Evolutionary conservation across 2,329 filamentous ascomycete species (phyloP).

Genomic region (Trichoderma brevicompactum): DNA sequence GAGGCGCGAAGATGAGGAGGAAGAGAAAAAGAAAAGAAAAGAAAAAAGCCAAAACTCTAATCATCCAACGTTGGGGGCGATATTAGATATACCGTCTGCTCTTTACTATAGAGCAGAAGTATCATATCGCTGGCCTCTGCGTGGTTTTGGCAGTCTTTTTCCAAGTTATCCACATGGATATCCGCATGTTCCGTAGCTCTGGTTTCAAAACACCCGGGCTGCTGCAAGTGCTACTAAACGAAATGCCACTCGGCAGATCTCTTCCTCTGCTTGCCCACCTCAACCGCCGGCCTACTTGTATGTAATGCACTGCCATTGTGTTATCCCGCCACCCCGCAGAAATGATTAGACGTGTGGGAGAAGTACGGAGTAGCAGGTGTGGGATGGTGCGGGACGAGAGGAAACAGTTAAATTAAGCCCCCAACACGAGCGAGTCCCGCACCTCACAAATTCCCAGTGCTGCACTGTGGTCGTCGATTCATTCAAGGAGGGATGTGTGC

Average conservation of each 20-base stretch:
- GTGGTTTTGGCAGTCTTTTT: too few relatives aligned
- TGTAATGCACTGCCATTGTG: neutral
- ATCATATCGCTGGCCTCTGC: too few relatives aligned
- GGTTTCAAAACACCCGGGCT: conserved; percentile 13
- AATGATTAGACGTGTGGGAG: neutral
- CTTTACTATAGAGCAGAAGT: too few relatives aligned
- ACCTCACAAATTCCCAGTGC: neutral
- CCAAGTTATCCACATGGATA: neutral
- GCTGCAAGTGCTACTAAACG: conserved; percentile 3
- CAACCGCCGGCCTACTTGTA: neutral
- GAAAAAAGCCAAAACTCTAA: too few relatives aligned
- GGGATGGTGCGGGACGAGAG: conserved; percentile 23
- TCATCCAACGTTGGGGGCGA: too few relatives aligned
- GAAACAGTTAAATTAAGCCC: conserved; percentile 23
- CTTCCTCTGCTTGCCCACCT: conserved; percentile 10
- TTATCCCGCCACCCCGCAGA: conserved; percentile 1
- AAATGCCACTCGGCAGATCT: conserved; percentile 12
- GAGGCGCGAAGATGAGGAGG: too few relatives aligned
- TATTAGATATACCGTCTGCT: too few relatives aligned
- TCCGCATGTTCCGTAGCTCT: neutral
- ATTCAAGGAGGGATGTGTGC: neutral
- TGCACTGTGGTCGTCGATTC: neutral
- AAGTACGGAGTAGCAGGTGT: neutral
- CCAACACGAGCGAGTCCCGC: neutral
- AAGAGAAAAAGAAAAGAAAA: too few relatives aligned